These are phyloP conservation scores for Dichotomopilus funicola DNA, from an alignment of 2,329 filamentous ascomycete genomes.

Conservation along the genomic window DNA sequence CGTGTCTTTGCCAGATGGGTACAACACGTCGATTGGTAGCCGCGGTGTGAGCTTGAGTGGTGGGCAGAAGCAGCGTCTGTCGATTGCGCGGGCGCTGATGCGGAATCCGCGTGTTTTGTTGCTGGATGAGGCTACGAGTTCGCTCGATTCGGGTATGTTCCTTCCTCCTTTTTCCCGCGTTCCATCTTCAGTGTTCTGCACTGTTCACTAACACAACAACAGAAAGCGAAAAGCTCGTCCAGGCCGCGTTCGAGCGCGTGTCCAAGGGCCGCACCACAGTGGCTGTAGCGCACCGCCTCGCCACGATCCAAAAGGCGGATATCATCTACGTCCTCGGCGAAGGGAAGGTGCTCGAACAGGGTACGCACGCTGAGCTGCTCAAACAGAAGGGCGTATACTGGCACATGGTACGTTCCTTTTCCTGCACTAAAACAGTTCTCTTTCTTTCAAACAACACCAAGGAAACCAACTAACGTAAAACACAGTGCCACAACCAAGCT, in stretches of 20 bases:
- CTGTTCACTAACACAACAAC: constrained; percentile 4
- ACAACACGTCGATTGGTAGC: constrained; percentile 61
- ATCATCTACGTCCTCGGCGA: constrained; percentile 73
- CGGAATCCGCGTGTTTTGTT: constrained; percentile 60
- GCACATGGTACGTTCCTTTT: constrained; percentile 46
- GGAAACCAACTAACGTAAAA: constrained; percentile 13
- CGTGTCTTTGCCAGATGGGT: constrained; percentile 58
- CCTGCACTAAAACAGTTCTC: too few species aligned
- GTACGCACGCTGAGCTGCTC: constrained; percentile 46
- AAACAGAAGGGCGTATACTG: constrained; percentile 48
- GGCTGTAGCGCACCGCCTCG: constrained; percentile 70
- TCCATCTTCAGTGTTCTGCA: not conserved
- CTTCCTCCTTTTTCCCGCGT: not conserved
- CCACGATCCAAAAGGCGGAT: constrained; percentile 72
- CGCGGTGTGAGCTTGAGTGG: constrained; percentile 58
- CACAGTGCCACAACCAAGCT: constrained; percentile 53
- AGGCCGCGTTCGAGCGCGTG: constrained; percentile 61
- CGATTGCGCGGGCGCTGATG: constrained; percentile 63
- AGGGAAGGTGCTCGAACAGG: constrained; percentile 50
- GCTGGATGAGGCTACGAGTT: constrained; percentile 67
- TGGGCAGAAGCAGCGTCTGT: constrained; percentile 66
- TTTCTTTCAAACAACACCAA: too few species aligned
- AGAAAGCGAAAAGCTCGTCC: constrained; percentile 50
- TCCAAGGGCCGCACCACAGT: constrained; percentile 58
- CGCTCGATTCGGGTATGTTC: constrained; percentile 47